Base-by-base conservation (phyloP, 495 filamentous ascomycete genomes). In the Podospora pseudopauciseta region DNA sequence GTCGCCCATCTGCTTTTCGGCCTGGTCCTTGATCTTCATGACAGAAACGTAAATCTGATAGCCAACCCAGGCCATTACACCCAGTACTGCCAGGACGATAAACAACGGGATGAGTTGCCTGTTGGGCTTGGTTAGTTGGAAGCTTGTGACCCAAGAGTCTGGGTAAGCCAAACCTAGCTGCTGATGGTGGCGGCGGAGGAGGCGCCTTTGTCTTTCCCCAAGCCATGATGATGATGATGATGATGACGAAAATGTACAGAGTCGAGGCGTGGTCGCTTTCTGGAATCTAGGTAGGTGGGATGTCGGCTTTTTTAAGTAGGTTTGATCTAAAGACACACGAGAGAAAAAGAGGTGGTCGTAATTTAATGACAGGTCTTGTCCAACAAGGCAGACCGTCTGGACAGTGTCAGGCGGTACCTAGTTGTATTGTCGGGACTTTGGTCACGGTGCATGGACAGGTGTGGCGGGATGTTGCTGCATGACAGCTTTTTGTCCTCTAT, bases 1-100 rank as follows among this genome's bases (percentile, higher is more conserved):
- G 77, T 88, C 86, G 81, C 92, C 90, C 88, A 97, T 91, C 74
- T 90, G 89, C 73, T 88, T 81, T 53, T 81, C 84, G 30, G 92
- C 90, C 65, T 86, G 85, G 63, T 86, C 81, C 67, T 88, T 84
- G 68, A 97, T 88, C 73, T 92, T 86, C 70, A 85, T 83, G 23
- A 85, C 78, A 75, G 90, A 89, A 62, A 86, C 81, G 82, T 93
- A 97, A 67, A 90, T 83, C 71, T 91, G 86, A 74, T 90, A 94
- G 63, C 86, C 86, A 69, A 97, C 79, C 70, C 84, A 90, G 71
- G 81, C 90, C 69, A 87, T 75, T 64, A 85, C 78, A 68, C 74
- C 81, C 60, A 94, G 76, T 58, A 94, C 74, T 68, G 88, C 63
- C 74, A 96, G 74, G 60, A 93, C 86, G 76, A 96, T 81, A 68